Base-by-base conservation (phyloP, 2,329 filamentous ascomycete genomes). In the Daldinia eschscholtzii region DNA sequence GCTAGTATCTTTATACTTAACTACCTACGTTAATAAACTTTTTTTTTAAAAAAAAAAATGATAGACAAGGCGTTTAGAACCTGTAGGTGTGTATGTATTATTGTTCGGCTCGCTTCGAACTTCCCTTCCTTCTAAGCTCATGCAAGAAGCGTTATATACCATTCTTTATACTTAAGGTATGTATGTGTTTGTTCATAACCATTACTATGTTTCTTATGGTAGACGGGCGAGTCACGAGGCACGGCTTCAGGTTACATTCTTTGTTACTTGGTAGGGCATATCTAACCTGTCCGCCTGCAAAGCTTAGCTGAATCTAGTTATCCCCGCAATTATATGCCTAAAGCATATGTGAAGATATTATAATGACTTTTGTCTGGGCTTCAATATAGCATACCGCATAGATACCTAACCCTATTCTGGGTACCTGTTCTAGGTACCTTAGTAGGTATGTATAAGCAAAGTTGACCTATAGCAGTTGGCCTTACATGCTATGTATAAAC, bases 51-150 rank as follows among this genome's bases (percentile, higher is more conserved):
- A n/a, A n/a, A n/a, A n/a, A n/a, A n/a, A 15, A 18, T 18, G 15
- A 50, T 30, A 28, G 26, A 20, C 41, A 42, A 3, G 41, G n/a
- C n/a, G 41, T 20, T 20, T 18, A 20, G n/a, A 18, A 20, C 41
- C n/a, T 57, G 30, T 35, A 33, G 12, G 41, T 23, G 41, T 48
- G 30, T 59, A 35, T 10, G n/a, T 13, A n/a, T 69, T 69, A 70
- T 50, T 53, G 44, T 55, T 55, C 60, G 64, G 63, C 70, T 75
- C 74, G 71, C 67, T 60, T 75, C 74, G 61, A 75, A 56, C 64
- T 75, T 70, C 73, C 70, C 39, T 60, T 57, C 39, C 4, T 12
- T 35, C 41, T 48, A 39, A 9, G 13, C 13, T 18, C 35, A 70
- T 62, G 63, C 63, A 61, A 69, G 53, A 70, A n/a, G 13, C 37